phyloP scores from a whole-genome alignment of 176 grass and related monocot species.

The Oryza punctata region DNA sequence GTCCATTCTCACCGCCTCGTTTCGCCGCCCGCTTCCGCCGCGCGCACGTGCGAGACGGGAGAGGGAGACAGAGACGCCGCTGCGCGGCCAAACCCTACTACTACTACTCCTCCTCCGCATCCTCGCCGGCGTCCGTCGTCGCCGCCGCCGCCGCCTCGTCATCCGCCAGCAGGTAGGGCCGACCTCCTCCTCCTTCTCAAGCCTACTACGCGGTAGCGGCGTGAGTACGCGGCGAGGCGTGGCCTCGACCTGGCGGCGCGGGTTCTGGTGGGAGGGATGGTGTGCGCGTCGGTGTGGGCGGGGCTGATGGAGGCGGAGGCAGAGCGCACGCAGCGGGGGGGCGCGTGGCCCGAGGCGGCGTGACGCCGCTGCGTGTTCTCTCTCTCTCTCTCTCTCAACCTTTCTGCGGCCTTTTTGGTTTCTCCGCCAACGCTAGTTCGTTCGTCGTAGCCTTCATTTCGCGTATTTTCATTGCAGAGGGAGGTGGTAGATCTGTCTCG shows the following conservation, averaged over 20 bases:
- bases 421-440: not conserved
- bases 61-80: not conserved
- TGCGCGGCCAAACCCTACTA: constrained; percentile 5
- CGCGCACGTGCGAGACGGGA: constrained; percentile 5
- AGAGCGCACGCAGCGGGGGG: not conserved
- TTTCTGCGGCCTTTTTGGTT: not conserved
- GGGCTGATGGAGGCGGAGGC: too few species aligned
- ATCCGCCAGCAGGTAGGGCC: not conserved
- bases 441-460: not conserved
- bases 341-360: not conserved
- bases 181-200: not conserved
- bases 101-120: not conserved
- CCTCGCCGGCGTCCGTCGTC: not conserved
- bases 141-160: not conserved
- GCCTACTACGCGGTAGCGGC: too few species aligned
- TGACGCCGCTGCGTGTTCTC: not conserved
- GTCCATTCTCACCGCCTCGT: not conserved
- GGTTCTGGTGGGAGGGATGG: not conserved
- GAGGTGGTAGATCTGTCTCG: not conserved
- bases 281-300: not conserved
- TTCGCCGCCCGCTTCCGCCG: not conserved
- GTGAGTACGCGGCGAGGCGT: too few species aligned
- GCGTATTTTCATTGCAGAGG: not conserved
- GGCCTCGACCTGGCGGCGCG: not conserved
- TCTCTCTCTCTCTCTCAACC: not conserved